These are phyloP conservation scores for Lodderomyces pseudojiufengensis DNA, from an alignment of 1,139 yeast genomes.

Conservation along the genomic window DNA sequence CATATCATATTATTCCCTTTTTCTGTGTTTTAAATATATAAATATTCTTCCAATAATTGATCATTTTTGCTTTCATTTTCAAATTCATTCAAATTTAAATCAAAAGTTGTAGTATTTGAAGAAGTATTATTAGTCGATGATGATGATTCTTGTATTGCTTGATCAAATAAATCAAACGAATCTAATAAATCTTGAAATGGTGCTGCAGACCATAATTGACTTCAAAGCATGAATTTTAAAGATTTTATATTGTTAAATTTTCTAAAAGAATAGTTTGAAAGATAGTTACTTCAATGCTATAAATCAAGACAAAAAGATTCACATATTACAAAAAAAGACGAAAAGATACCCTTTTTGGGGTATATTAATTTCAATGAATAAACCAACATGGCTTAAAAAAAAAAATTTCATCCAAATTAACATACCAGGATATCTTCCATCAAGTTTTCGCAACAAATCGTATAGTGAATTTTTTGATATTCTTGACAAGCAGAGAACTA, in stretches of 20 bases:
- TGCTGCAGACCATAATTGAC: constrained; percentile 37
- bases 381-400: constrained; percentile 18
- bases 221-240: too few relatives aligned
- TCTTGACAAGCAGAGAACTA: constrained; percentile 39
- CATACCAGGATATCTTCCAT: constrained; percentile 18
- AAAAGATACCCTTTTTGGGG: constrained; percentile 18
- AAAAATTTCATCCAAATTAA: constrained; percentile 19
- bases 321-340: neutral
- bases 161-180: constrained; percentile 8
- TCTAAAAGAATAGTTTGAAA: too few relatives aligned
- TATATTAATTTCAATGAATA: constrained; percentile 21
- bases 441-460: too few relatives aligned
- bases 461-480: too few relatives aligned
- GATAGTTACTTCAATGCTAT: constrained; percentile 39
- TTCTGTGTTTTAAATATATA: constrained; percentile 18
- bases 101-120: constrained; percentile 3
- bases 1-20: neutral
- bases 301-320: constrained; percentile 16
- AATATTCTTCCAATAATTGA: constrained; percentile 24
- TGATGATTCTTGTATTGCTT: constrained; percentile 1
- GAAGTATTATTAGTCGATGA: too few relatives aligned
- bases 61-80: constrained; percentile 1
- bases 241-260: too few relatives aligned
- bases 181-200: constrained; percentile 32
- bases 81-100: too few relatives aligned